Evolutionary conservation across 176 grass and related monocot species (phyloP), one percentile per base, ranked within the genome.

Genomic region (Carex littledalei): DNA sequence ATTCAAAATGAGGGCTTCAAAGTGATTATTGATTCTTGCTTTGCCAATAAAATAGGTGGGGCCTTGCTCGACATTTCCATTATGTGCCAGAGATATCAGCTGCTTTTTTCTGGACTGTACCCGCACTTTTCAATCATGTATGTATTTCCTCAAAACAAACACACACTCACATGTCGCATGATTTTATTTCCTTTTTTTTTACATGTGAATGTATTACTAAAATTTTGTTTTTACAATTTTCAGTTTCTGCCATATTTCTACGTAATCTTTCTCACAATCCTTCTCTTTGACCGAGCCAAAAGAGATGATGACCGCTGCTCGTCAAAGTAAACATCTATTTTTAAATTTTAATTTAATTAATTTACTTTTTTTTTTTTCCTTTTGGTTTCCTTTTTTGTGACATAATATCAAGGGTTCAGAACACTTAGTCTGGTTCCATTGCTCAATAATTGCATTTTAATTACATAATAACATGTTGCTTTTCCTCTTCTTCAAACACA

Each of bases 221-320:
- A 71, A 79, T 80, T 49, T 34, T 79, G 8, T 22, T 81, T 65
- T 66, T 93, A 35, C 16, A 41, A 24, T 20, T 56, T 85, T 71
- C 90, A 99, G 97, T 92, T 94, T 78, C 81, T 99, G 9, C 97
- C 97, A 18, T 99, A 96, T 84, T 99, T 95, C 91, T 99, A 99
- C n/a, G 97, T 99, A 81, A 50, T 99, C 63, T 94, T 92, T 88
- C 67, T 99, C 16, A 99, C 93, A 43, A 99, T 99, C 86, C 85
- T 99, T 54, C 86, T 99, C 58, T 90, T 96, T 59, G 93, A 99
- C 73, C 97, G 97, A 84, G 97, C 97, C 39, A 99, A 99, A 90
- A 95, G 97, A 85, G 97, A 99, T 68, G 97, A 99, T 83, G 93
- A 99, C 58, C 84, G 93, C 24, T 99, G 97, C 84, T 92, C 93